Percentiles rank a stretch among this genome's conserved stretches.
Conservation (phyloP, 352 stramenopile genomes). For the Phytophthora syringae region DNA sequence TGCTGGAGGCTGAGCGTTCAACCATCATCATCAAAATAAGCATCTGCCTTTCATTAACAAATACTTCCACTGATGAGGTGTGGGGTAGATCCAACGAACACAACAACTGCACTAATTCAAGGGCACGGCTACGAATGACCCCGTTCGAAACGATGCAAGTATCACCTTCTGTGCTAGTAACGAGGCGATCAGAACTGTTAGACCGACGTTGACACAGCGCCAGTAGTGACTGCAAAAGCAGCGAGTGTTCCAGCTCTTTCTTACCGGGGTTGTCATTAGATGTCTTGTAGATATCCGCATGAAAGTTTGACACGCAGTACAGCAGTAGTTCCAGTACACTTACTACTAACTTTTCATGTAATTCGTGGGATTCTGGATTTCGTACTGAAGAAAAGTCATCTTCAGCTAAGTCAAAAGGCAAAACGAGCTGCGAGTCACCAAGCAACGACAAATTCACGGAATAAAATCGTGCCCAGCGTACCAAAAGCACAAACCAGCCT, state of each 20-base stretch:
- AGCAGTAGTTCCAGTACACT: constrained; percentile 23
- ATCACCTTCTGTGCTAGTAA: background rate
- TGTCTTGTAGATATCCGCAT: constrained; percentile 26
- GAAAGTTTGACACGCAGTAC: constrained; percentile 22
- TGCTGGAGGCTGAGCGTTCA: constrained; percentile 26
- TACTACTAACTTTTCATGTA: constrained; percentile 9
- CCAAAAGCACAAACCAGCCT: constrained; percentile 33
- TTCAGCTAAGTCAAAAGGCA: constrained; percentile 6
- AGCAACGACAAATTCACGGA: constrained; percentile 31
- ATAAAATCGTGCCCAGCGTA: constrained; percentile 40
- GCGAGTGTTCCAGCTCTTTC: constrained; percentile 15
- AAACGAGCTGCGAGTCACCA: background rate
- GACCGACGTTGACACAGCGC: constrained; percentile 16
- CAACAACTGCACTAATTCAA: constrained; percentile 36
- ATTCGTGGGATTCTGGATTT: background rate
- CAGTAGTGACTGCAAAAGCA: constrained; percentile 24
- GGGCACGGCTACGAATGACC: constrained; percentile 23
- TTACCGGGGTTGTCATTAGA: constrained; percentile 3
- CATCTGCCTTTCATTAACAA: constrained; percentile 27
- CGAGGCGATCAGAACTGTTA: background rate
- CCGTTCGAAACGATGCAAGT: constrained; percentile 21
- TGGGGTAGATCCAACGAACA: constrained; percentile 35
- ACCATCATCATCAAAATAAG: constrained; percentile 35
- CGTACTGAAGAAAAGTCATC: background rate
- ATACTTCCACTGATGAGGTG: constrained; percentile 28